Base-by-base conservation (phyloP, 805 yeast species). In the Kregervanrija fluxuum region DNA sequence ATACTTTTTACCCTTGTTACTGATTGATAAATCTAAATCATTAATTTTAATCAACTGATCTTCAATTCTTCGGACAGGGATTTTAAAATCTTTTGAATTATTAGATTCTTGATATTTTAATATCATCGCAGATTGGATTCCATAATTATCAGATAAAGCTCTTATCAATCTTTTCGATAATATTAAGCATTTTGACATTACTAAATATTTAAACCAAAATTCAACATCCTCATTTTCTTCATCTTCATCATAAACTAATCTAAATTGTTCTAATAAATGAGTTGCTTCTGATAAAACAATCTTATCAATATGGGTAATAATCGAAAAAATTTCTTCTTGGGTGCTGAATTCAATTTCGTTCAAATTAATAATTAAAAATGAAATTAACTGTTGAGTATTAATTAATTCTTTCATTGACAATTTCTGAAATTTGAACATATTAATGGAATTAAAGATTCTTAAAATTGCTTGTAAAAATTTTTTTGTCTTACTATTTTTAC, bases 241-340 rank as follows among this genome's bases (percentile, higher is more conserved):
- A 30, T 43, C 46, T 37, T 43, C 44, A 42, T 46, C 53, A 12
- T 61, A 28, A 5, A 42, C 30, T 16, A 39, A 13, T 5, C 35
- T 39, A 10, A 35, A 46, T 14, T 42, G 45, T n/a, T 39, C 45
- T 3, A 37, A 35, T 30, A 46, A 47, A 22, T 67, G 67, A 15
- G 65, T 51, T 2, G 76, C 79, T 36, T 71, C 70, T 3, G 65
- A 59, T 1, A 70, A 54, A 2, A 76, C 52, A 0, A 69, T 47
- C 37, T 67, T 57, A 44, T 79, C 79, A 33, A 80, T 54, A 1
- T 65, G 70, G 38, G 63, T 58, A 3, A 77, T 53, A 1, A 80
- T 30, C 0, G 65, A 47, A 38, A 73, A 68, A 0, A 77, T 70
- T 42, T 82, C 87, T 44, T 81, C 86, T 38, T 70, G 56, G 0